Evolutionary conservation across 1,284 basidiomycete genomes (phyloP).

Genomic region (Serendipita sp.): DNA sequence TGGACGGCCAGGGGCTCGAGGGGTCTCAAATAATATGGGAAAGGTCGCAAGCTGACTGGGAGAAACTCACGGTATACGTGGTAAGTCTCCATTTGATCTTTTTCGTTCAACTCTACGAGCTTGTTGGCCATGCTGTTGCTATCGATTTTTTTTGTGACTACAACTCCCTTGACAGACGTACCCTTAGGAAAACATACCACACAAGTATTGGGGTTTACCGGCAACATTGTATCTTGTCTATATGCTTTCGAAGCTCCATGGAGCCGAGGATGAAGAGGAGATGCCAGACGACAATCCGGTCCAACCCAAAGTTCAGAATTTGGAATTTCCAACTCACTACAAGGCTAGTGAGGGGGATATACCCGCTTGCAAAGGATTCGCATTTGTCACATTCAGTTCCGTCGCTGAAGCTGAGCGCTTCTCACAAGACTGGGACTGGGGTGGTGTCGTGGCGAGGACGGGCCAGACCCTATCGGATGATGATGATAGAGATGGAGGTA

Average conservation of each 20-base stretch:
- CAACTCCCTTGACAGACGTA: background rate
- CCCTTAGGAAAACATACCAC: conserved; percentile 54
- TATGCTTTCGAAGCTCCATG: conserved; percentile 12
- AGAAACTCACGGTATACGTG: conserved; percentile 46
- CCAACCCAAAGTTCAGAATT: conserved; percentile 30
- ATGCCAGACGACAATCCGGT: conserved; percentile 11
- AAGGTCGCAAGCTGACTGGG: conserved; percentile 39
- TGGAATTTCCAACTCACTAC: conserved; percentile 44
- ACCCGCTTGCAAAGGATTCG: conserved; percentile 56
- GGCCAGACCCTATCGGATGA: background rate
- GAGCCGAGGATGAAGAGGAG: conserved; percentile 5
- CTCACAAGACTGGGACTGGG: conserved; percentile 46
- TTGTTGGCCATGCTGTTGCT: background rate
- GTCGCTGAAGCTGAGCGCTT: conserved; percentile 29
- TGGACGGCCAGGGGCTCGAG: conserved; percentile 28
- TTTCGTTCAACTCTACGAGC: background rate
- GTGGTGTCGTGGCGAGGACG: conserved; percentile 11
- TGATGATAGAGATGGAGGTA: background rate
- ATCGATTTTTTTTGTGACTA: background rate
- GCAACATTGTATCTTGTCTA: conserved; percentile 30
- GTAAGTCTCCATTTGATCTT: conserved; percentile 26
- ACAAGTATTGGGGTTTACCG: conserved; percentile 31
- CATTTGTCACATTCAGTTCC: conserved; percentile 40
- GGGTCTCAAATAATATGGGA: conserved; percentile 18
- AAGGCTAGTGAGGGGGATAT: conserved; percentile 37